Evolutionary conservation across 768 basidiomycete species (phyloP), one percentile per base, ranked within the genome.

Genomic region (Hericium erinaceus): DNA sequence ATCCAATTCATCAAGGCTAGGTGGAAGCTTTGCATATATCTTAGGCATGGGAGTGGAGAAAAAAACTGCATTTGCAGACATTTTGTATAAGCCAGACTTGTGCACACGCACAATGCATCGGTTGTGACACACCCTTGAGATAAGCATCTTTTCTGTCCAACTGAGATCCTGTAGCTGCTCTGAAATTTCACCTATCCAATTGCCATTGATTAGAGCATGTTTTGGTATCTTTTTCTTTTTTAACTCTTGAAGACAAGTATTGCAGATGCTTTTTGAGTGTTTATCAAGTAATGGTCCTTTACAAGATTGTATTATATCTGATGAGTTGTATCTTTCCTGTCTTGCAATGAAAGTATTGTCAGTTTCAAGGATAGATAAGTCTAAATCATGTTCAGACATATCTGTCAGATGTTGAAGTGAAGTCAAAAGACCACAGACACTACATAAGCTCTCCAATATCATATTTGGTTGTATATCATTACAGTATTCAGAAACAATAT

Each of bases 141-240:
- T 57, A 0, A 72, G 51, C 28, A 67, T 57, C 26, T 69, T 64
- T 57, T 77, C 74, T 0, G 64, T 61, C 52, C 67, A 73, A 5
- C 46, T 67, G 1, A 76, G 58, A 2, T 59, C 49, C 38, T 64
- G 28, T 1, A 77, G 51, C 11, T 61, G 64, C 4, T 37, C 9
- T 2, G 72, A 74, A 1, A 74, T 66, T 1, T 67, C 52, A 0
- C 75, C 74, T 0, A 77, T 9, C 73, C 73, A 75, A 1, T 73
- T 41, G 2, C 70, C 67, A 62, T 72, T 73, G 0, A 72, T 71
- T 5, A 75, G 53, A 0, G 72, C 63, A 51, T 61, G 40, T 1
- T 55, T 39, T 3, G 73, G 72, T 3, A 64, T 54, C 39, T 54
- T 64, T 4, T 59, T 52, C 33, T 46, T 48, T 12, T 39, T 33